Base-by-base conservation (phyloP, 208 protist species). In the Endotrypanum monterogeii region DNA sequence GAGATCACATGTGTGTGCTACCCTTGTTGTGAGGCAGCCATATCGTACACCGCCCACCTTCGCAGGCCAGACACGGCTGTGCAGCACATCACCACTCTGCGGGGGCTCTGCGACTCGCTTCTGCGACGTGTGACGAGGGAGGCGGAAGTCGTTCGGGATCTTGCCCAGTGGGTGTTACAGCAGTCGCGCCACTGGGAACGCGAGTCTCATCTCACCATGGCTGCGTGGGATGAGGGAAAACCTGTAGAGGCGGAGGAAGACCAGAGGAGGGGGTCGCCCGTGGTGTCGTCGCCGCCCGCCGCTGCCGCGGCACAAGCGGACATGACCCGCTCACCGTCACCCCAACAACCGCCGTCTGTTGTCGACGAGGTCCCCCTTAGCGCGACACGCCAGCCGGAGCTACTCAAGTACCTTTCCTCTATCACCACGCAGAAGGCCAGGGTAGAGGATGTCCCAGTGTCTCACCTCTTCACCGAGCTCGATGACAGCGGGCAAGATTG, bases 161-260 rank as follows among this genome's bases (percentile, higher is more conserved):
- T 94, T 30, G 58, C 89, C 35, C 75, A 77, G 70, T 94, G 86
- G 83, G 86, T 88, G 32, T 55, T 87, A 50, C 90, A 92, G 54
- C 86, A 81, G 66, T 71, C 76, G n/a, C 52, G 39, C 30, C 54
- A 81, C 66, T 81, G 76, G 76, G 65, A 37, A 32, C 73, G 66
- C 57, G 57, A 71, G 16, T 68, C 66, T 28, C 71, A 67, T 66
- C 72, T 81, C 32, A 35, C 52, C 20, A 65, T 48, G n/a, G 61
- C 30, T 30, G 46, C 62, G 8, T 54, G 35, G 2, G 63, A 65
- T 65, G 32, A 48, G 63, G 44, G 41, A 39, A 25, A 12, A 54
- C 63, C 28, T 7, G 0, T 61, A 41, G 52, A 55, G 48, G 63
- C 63, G 12, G 76, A 81, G 55, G 71, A 81, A 41, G 67, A 71